Conservation (phyloP, 2,329 filamentous ascomycete species). For the Calonectria ilicicola region DNA sequence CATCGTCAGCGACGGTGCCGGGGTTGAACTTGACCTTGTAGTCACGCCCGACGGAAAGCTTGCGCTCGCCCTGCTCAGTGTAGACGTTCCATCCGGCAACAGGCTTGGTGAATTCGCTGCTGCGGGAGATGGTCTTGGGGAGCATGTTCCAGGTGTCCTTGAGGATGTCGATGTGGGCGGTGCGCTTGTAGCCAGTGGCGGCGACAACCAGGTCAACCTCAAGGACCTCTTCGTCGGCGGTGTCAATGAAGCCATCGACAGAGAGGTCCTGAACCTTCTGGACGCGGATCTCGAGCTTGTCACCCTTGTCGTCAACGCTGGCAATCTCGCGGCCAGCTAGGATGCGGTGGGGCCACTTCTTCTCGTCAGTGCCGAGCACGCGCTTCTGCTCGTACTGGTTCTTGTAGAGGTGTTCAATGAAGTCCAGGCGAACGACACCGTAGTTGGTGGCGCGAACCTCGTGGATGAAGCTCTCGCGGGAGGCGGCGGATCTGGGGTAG, state of each 20-base stretch:
- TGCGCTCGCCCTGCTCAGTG: conserved; percentile 51
- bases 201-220: conserved; percentile 87
- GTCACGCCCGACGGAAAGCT: conserved; percentile 79
- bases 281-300: conserved; percentile 70
- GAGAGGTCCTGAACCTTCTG: conserved; percentile 57
- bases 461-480: conserved; percentile 70
- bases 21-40: conserved; percentile 81
- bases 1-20: conserved; percentile 75
- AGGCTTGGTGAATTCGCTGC: conserved; percentile 47
- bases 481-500: conserved; percentile 73
- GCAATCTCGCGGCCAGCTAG: conserved; percentile 75
- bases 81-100: conserved; percentile 56
- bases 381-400: conserved; percentile 88
- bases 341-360: conserved; percentile 85
- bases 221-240: conserved; percentile 66
- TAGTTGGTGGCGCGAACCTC: conserved; percentile 92
- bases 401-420: conserved; percentile 91
- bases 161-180: conserved; percentile 83
- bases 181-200: conserved; percentile 87
- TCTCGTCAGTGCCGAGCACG: conserved; percentile 74
- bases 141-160: conserved; percentile 74
- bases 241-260: conserved; percentile 54
- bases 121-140: conserved; percentile 58
- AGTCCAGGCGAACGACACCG: conserved; percentile 88
- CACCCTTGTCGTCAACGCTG: conserved; percentile 65